These are phyloP conservation scores for Mycena capillaripes DNA, from an alignment of 768 basidiomycete genomes.

Conservation along the genomic window DNA sequence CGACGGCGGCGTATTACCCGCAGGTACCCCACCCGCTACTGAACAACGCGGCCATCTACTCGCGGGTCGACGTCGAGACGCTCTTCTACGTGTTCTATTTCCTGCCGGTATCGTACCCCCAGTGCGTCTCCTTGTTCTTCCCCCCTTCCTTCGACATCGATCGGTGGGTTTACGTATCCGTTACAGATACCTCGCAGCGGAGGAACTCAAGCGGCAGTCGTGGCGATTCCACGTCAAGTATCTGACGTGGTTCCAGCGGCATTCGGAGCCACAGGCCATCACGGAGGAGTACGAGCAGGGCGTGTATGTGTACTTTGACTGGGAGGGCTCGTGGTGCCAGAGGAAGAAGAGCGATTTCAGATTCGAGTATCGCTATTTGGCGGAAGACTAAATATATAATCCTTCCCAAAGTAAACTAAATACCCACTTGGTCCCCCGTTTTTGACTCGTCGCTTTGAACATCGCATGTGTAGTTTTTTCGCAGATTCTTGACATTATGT, in stretches of 20 bases:
- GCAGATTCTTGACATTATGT: neutral
- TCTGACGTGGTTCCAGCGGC: conserved; percentile 99
- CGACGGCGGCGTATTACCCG: conserved; percentile 93
- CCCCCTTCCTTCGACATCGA: too few relatives aligned
- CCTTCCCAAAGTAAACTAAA: too few relatives aligned
- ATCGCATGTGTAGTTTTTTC: neutral
- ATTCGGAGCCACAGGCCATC: conserved; percentile 97
- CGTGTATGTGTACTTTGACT: conserved; percentile 99
- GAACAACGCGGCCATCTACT: conserved; percentile 86
- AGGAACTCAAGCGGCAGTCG: conserved; percentile 96
- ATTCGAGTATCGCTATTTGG: conserved; percentile 95
- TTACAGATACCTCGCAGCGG: conserved; percentile 90
- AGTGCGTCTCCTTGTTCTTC: conserved; percentile 65
- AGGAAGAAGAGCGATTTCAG: conserved; percentile 98
- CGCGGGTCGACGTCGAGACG: conserved; percentile 95
- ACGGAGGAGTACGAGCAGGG: conserved; percentile 99
- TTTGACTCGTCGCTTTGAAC: neutral
- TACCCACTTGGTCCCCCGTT: too few relatives aligned
- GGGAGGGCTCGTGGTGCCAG: conserved; percentile 99
- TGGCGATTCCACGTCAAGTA: conserved; percentile 99
- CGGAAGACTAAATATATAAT: conserved; percentile 76
- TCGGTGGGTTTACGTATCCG: too few relatives aligned
- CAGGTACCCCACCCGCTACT: conserved; percentile 87
- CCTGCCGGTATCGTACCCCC: conserved; percentile 96
- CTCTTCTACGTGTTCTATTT: conserved; percentile 99